Evolutionary conservation across 2,329 filamentous ascomycete species (phyloP), one percentile per base, ranked within the genome.

Genomic region (Trichoderma simmonsii): DNA sequence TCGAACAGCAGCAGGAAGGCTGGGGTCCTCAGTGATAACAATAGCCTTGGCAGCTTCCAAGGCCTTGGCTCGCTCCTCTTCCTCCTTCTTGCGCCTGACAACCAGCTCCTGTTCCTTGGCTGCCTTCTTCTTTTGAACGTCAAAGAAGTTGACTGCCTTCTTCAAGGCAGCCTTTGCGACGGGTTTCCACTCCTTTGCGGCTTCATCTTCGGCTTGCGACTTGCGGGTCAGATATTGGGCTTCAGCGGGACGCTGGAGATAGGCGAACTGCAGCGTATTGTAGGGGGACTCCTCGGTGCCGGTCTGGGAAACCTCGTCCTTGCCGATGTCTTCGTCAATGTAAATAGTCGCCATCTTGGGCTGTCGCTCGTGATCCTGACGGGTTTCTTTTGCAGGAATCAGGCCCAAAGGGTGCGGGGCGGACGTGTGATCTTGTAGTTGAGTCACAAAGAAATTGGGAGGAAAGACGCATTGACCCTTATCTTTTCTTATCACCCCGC

Each of bases 21-120:
- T 72, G 15, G 71, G 61, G 77, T 96, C 92, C 82, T 96, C 91
- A 75, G 80, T 81, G 36, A 92, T 85, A 71, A 92, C 82, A 74
- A 95, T 86, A 82, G 93, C 93, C 85, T 93, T 94, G 28, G 93
- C 92, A 73, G 93, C 90, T 77, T 95, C 92, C 24, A 95, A 84
- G 72, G 80, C 81, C 72, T 73, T 74, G 72, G 70, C 70, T 11
- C 75, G 74, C 65, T 75, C 74, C 30, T 74, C 75, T 34, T 75
- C 74, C 69, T 75, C 74, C 61, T 73, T 72, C 69, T 74, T 75
- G 36, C 74, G 74, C 21, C 73, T 73, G 26, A 74, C 48, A 34
- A 73, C 74, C 62, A 75, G 73, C 48, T 75, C 74, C 62, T 74
- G 73, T 21, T 75, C 75, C 56, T 73, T 73, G n/a, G 72, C 73